These are phyloP conservation scores for Neohortaea acidophila DNA, from an alignment of 495 filamentous ascomycete species.

Conservation along the genomic window DNA sequence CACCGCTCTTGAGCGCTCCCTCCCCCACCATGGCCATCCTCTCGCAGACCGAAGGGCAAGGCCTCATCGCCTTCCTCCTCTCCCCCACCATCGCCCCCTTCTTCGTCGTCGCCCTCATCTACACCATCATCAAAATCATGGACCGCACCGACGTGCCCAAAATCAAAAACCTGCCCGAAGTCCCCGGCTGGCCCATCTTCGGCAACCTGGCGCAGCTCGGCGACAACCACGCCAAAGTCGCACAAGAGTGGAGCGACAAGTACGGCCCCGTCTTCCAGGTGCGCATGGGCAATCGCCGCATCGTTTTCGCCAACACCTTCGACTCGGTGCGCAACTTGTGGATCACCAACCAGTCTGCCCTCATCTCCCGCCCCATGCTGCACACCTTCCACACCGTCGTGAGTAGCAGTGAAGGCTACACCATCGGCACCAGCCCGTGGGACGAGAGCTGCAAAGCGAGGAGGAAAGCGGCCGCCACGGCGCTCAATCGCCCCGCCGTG, in stretches of 20 bases:
- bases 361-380: conserved; percentile 53
- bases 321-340: conserved; percentile 52
- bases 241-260: conserved; percentile 41
- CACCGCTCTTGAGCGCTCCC: too few relatives aligned
- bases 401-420: conserved; percentile 53
- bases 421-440: conserved; percentile 61
- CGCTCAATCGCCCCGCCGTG: conserved; percentile 49
- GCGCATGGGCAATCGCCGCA: conserved; percentile 49
- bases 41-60: too few relatives aligned
- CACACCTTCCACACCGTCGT: conserved; percentile 62
- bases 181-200: conserved; percentile 48
- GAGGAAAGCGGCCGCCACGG: conserved; percentile 54
- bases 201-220: conserved; percentile 48
- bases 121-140: conserved; percentile 38
- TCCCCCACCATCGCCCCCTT: conserved; percentile 14
- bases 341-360: conserved; percentile 56
- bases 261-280: conserved; percentile 55
- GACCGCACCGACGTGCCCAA: conserved; percentile 45
- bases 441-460: conserved; percentile 58
- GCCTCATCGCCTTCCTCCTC: conserved; percentile 6
- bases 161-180: conserved; percentile 47
- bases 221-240: conserved; percentile 38
- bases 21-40: too few relatives aligned
- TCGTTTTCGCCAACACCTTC: conserved; percentile 56
- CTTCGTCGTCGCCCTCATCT: conserved; percentile 23